Conservation (phyloP, 768 basidiomycete species). For the Termitomyces sp. region DNA sequence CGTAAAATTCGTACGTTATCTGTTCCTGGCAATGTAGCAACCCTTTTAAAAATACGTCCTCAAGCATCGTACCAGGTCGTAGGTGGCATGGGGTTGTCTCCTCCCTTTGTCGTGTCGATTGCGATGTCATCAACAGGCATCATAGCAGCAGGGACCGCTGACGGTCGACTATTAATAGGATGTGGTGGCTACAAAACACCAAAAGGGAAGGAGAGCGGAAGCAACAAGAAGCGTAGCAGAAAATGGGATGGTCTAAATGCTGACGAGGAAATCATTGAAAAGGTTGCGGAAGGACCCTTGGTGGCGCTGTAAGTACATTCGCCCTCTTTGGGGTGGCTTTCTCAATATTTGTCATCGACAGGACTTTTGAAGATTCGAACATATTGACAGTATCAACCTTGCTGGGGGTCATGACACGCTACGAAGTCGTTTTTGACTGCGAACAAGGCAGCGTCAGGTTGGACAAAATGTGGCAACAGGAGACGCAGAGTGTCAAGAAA, state of each 20-base stretch:
- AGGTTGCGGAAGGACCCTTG: slow-evolving; percentile 70
- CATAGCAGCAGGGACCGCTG: slow-evolving; percentile 70
- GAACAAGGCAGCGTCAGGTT: slow-evolving; percentile 34
- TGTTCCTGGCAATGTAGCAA: background rate
- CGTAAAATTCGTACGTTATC: slow-evolving; percentile 51
- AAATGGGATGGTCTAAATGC: slow-evolving; percentile 71
- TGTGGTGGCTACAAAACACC: slow-evolving; percentile 57
- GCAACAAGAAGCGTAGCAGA: slow-evolving; percentile 50
- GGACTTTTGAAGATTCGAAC: slow-evolving; percentile 46
- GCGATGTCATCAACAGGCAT: slow-evolving; percentile 56
- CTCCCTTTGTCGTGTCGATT: slow-evolving; percentile 68
- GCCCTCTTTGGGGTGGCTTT: background rate
- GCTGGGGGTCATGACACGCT: slow-evolving; percentile 52
- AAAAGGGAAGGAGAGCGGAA: slow-evolving; percentile 8
- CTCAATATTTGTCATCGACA: slow-evolving; percentile 19
- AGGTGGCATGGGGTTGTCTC: slow-evolving; percentile 57
- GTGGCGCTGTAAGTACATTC: slow-evolving; percentile 54
- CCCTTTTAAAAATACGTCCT: background rate
- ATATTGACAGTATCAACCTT: slow-evolving; percentile 56
- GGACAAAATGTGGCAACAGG: slow-evolving; percentile 42
- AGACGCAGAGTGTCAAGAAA: slow-evolving; percentile 46
- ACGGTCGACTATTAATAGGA: slow-evolving; percentile 70
- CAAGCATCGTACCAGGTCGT: slow-evolving; percentile 36
- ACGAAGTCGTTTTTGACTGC: slow-evolving; percentile 38
- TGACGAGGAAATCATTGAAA: slow-evolving; percentile 39